Conservation (phyloP, 305 asterid genomes). For the Solanum hybrid region DNA sequence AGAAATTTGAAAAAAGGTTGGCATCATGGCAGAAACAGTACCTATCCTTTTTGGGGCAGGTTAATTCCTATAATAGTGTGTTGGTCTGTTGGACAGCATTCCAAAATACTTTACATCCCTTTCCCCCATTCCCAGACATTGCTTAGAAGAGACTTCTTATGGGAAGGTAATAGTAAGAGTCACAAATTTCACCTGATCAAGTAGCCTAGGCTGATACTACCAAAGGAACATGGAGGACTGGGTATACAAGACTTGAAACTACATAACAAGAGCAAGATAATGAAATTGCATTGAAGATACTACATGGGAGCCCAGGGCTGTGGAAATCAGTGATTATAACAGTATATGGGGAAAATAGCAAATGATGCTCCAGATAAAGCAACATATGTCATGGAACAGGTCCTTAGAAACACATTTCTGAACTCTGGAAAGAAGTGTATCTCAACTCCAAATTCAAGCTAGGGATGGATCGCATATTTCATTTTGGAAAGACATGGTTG, state of each 20-base stretch:
- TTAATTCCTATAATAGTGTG: background rate
- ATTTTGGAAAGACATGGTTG: background rate
- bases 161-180: background rate
- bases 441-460: background rate
- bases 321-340: background rate
- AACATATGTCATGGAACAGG: background rate
- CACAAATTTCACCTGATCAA: background rate
- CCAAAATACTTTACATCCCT: background rate
- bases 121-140: background rate
- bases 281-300: background rate
- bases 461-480: background rate
- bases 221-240: background rate
- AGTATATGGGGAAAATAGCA: background rate
- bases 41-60: background rate
- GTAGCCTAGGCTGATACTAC: background rate
- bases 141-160: background rate
- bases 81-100: background rate
- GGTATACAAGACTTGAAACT: background rate
- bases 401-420: background rate
- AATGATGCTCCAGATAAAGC: background rate
- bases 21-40: background rate
- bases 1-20: background rate
- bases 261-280: background rate
- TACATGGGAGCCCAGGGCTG: background rate
- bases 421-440: background rate